These are phyloP conservation scores for Wickerhamomyces xylosicus DNA, from an alignment of 805 yeast species.

Conservation along the genomic window DNA sequence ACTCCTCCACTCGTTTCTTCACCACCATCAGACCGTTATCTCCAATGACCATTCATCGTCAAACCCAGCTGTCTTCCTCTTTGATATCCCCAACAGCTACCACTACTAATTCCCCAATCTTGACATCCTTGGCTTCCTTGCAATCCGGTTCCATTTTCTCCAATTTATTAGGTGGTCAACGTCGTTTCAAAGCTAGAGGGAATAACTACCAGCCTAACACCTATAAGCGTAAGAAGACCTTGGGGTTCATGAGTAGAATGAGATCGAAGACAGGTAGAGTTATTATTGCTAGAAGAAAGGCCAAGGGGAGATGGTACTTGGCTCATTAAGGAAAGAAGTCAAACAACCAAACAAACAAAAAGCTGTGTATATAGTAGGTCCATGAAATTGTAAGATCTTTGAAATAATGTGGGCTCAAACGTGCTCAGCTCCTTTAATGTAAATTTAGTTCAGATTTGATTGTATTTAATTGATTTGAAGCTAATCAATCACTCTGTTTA, in stretches of 20 bases:
- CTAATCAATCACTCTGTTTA: no score
- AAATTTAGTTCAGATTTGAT: no score
- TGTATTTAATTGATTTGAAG: no score
- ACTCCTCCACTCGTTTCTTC: conserved; percentile 9
- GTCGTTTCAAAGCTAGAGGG: conserved; percentile 84
- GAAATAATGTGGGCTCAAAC: no score
- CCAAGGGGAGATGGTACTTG: conserved; percentile 90
- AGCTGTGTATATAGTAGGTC: no score
- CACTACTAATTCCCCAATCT: conserved; percentile 7
- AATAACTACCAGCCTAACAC: conserved; percentile 93
- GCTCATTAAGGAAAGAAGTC: conserved; percentile 38
- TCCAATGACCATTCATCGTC: conserved; percentile 14
- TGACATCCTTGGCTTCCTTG: conserved; percentile 7
- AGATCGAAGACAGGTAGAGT: conserved; percentile 67
- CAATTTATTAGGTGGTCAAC: conserved; percentile 29
- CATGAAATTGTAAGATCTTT: no score
- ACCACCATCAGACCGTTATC: conserved; percentile 11
- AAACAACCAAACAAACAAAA: no score
- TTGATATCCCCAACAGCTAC: conserved; percentile 15
- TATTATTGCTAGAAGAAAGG: conserved; percentile 65
- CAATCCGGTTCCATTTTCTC: conserved; percentile 18
- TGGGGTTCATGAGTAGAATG: conserved; percentile 84
- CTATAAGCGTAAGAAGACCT: conserved; percentile 76
- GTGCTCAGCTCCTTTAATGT: no score
- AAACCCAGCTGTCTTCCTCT: conserved; percentile 10